phyloP scores from a whole-genome alignment of 1,139 yeast genomes.

The Taphrina communis region DNA sequence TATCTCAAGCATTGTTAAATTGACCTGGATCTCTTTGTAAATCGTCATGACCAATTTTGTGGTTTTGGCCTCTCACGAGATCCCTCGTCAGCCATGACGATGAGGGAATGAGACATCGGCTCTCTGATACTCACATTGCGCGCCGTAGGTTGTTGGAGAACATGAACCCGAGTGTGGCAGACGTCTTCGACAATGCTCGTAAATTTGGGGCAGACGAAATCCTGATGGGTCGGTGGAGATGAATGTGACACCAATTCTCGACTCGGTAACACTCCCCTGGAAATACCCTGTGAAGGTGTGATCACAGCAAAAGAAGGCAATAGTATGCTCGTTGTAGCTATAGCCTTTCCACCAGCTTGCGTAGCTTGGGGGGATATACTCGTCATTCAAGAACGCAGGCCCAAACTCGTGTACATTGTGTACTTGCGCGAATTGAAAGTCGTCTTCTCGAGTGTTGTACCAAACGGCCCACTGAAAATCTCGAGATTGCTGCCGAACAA shows the following conservation, averaged over 20 bases:
- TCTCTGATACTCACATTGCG: neutral
- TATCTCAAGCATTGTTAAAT: too few relatives aligned
- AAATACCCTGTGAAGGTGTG: neutral
- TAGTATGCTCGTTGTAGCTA: neutral
- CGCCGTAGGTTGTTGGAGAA: neutral
- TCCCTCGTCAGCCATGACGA: too few relatives aligned
- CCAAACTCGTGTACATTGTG: neutral
- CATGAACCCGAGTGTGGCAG: neutral
- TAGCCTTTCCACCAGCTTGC: neutral
- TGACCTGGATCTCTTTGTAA: too few relatives aligned
- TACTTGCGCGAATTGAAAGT: neutral
- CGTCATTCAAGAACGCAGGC: neutral
- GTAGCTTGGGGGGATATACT: neutral
- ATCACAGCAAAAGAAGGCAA: neutral
- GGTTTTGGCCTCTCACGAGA: too few relatives aligned
- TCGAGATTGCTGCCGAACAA: neutral
- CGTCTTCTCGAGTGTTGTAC: neutral
- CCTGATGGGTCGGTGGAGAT: neutral
- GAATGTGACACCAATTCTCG: neutral
- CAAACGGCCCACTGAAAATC: neutral
- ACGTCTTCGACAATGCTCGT: neutral
- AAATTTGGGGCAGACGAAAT: neutral
- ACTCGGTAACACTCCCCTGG: neutral
- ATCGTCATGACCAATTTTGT: too few relatives aligned
- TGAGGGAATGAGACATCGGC: neutral